A percentile compares a stretch with the other conserved stretches of the same genome.
phyloP scores from a whole-genome alignment of 1,284 basidiomycete species.

The Apiotrichum porosum region DNA sequence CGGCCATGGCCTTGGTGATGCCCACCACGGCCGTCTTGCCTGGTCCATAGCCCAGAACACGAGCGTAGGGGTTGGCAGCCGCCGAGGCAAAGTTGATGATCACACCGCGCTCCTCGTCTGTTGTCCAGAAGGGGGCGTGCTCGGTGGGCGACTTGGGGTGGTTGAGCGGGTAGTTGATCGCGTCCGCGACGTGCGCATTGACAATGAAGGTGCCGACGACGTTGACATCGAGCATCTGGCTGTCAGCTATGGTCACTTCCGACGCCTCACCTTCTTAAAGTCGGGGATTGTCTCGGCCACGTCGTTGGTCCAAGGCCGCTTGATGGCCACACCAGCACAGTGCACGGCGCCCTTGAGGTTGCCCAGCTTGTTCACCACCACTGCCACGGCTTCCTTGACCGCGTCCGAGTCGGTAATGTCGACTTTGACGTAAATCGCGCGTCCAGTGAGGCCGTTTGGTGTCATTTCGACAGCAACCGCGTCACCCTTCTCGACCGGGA shows the following conservation, averaged over 20 bases:
- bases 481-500: conserved; percentile 27
- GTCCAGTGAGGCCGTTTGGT: background rate
- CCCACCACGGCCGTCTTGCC: conserved; percentile 41
- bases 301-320: conserved; percentile 39
- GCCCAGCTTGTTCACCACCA: conserved; percentile 20
- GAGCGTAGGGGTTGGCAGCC: conserved; percentile 34
- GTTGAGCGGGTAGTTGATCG: conserved; percentile 38
- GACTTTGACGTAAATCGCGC: conserved; percentile 29
- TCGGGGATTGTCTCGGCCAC: conserved; percentile 35
- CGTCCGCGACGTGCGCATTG: conserved; percentile 41
- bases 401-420: conserved; percentile 34
- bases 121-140: conserved; percentile 32
- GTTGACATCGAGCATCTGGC: conserved; percentile 39
- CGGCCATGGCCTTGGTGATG: conserved; percentile 37
- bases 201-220: conserved; percentile 38
- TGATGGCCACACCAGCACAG: conserved; percentile 40
- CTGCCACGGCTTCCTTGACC: conserved; percentile 26
- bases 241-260: background rate
- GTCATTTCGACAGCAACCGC: conserved; percentile 17
- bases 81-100: conserved; percentile 46
- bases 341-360: conserved; percentile 39
- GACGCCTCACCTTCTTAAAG: conserved; percentile 31
- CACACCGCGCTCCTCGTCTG: conserved; percentile 40
- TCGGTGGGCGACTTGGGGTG: conserved; percentile 23
- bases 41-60: conserved; percentile 39